A percentile compares a stretch with the other conserved stretches of the same genome.
Evolutionary conservation across 768 basidiomycete genomes (phyloP).

Genomic region (Suillus fuscotomentosus): DNA sequence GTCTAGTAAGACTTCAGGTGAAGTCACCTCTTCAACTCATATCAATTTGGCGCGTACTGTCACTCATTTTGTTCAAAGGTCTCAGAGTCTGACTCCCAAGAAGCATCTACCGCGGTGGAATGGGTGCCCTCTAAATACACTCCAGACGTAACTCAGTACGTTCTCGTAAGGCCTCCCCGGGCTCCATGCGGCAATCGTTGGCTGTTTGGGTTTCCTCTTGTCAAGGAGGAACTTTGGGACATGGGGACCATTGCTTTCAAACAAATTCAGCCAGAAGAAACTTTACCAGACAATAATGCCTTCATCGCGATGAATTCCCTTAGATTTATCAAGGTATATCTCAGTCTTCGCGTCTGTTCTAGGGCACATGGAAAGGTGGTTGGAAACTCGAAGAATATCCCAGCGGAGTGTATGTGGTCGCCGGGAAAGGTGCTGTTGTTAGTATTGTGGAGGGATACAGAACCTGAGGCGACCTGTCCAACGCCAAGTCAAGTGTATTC

Average conservation of each 20-base stretch:
- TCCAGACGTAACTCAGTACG: neutral
- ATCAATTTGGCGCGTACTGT: neutral
- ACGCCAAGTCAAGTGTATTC: neutral
- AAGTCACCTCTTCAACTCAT: neutral
- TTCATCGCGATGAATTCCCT: neutral
- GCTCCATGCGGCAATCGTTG: neutral
- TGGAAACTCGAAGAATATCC: neutral
- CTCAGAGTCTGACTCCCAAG: too few species aligned
- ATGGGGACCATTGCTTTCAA: neutral
- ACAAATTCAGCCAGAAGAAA: neutral
- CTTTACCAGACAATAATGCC: neutral
- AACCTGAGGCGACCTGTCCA: neutral
- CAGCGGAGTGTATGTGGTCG: neutral
- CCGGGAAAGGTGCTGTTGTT: neutral
- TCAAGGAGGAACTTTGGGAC: neutral
- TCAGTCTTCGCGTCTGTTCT: neutral
- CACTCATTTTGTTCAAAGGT: too few species aligned
- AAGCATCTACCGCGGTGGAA: too few species aligned
- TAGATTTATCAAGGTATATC: neutral
- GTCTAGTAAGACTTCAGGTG: neutral
- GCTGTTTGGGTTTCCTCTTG: neutral
- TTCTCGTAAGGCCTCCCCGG: neutral
- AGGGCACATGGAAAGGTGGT: neutral
- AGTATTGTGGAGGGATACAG: constrained; percentile 1
- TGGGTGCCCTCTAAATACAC: neutral